Evolutionary conservation across 768 basidiomycete genomes (phyloP).

Genomic region (Suillus brevipes): DNA sequence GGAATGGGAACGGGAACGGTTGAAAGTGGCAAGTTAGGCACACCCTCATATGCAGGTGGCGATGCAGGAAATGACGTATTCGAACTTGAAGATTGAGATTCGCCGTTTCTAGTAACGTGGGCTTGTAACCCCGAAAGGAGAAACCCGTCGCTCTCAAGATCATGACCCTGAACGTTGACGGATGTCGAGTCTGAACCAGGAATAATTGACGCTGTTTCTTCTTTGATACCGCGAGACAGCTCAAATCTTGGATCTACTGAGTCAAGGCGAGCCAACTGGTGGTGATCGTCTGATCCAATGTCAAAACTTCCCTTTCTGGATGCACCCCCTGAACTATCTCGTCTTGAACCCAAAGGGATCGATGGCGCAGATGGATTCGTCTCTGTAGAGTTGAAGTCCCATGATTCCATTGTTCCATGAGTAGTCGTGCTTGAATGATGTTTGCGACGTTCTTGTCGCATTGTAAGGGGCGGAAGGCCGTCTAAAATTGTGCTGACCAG

Average conservation of each 20-base stretch:
- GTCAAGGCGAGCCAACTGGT: slow-evolving; percentile 1
- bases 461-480: slow-evolving; percentile 70
- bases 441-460: slow-evolving; percentile 68
- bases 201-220: background rate
- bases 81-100: background rate
- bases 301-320: slow-evolving; percentile 10
- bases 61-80: background rate
- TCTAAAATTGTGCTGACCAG: slow-evolving; percentile 76
- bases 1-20: slow-evolving; percentile 10
- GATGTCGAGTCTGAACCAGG: background rate
- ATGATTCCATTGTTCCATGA: slow-evolving; percentile 67
- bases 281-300: slow-evolving; percentile 9
- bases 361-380: slow-evolving; percentile 35
- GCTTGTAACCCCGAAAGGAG: background rate
- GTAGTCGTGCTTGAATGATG: slow-evolving; percentile 37
- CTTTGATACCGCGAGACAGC: slow-evolving; percentile 2
- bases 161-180: background rate
- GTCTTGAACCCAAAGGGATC: slow-evolving; percentile 1
- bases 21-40: background rate
- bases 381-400: slow-evolving; percentile 67
- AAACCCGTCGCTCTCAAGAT: background rate
- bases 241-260: slow-evolving; percentile 2
- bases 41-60: background rate
- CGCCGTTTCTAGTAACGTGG: background rate
- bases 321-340: slow-evolving; percentile 9